These are phyloP conservation scores for Diacronema lutheri DNA, from an alignment of 78 protist species.

Conservation along the genomic window DNA sequence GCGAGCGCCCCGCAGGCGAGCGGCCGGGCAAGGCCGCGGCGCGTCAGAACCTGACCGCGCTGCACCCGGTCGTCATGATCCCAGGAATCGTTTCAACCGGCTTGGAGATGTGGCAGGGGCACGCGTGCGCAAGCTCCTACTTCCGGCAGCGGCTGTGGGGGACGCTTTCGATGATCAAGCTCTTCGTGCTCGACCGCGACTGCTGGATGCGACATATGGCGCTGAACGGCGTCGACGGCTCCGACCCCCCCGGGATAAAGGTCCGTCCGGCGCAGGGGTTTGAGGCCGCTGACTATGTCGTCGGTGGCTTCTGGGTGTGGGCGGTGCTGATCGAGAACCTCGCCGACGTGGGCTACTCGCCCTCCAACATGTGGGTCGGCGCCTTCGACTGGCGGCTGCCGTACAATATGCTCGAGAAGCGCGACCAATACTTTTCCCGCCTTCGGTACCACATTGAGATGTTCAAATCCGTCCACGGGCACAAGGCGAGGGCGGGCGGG, in stretches of 20 bases:
- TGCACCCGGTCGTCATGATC: too few relatives aligned
- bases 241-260: constrained; percentile 32
- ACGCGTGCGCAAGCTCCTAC: too few relatives aligned
- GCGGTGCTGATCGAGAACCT: constrained; percentile 19
- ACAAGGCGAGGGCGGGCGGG: too few relatives aligned
- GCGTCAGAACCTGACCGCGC: too few relatives aligned
- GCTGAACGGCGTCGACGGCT: not conserved
- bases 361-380: not conserved
- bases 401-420: too few relatives aligned
- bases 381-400: constrained; percentile 40
- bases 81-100: too few relatives aligned
- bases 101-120: too few relatives aligned
- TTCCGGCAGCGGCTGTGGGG: constrained; percentile 39
- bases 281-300: constrained; percentile 36
- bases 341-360: constrained; percentile 33
- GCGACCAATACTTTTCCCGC: too few relatives aligned
- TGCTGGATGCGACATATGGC: constrained; percentile 22
- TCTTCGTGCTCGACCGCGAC: not conserved
- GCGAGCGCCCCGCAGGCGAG: too few relatives aligned
- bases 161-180: constrained; percentile 19
- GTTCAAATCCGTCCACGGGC: too few relatives aligned
- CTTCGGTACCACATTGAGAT: too few relatives aligned
- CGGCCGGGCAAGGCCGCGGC: too few relatives aligned
- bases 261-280: constrained; percentile 36
- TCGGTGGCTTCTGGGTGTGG: constrained; percentile 38